These are phyloP conservation scores for Morella rubra DNA, from an alignment of 306 rosid species.

Conservation along the genomic window DNA sequence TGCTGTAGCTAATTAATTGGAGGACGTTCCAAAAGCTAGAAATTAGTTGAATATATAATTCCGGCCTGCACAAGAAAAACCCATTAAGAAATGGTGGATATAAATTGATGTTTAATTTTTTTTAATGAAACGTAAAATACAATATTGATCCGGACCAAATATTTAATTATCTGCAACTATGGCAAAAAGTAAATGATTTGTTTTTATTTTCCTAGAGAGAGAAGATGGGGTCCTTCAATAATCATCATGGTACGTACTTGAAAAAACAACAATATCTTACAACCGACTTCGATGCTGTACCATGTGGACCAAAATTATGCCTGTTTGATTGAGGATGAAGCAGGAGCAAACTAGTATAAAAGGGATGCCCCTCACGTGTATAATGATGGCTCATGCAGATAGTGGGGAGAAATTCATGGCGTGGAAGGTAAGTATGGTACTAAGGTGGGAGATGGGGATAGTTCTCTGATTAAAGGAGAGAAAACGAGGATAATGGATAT, in stretches of 20 bases:
- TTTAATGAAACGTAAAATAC: not conserved
- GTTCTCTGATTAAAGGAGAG: not conserved
- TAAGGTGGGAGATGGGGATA: not conserved
- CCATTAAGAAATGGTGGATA: not conserved
- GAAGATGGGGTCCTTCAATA: constrained; percentile 13
- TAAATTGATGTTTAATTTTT: not conserved
- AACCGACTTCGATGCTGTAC: constrained; percentile 18
- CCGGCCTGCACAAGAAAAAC: constrained; percentile 22
- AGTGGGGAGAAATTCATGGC: not conserved
- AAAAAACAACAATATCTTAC: constrained; percentile 3
- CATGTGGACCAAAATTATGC: constrained; percentile 19
- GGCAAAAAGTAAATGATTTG: not conserved
- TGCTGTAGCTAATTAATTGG: constrained; percentile 8
- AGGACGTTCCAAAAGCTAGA: constrained; percentile 21
- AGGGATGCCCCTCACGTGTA: not conserved
- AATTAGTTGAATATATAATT: constrained; percentile 6
- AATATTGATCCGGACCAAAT: constrained; percentile 15
- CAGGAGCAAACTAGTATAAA: not conserved
- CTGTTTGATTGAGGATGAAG: not conserved
- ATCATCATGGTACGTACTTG: not conserved
- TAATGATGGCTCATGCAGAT: not conserved
- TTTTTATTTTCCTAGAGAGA: constrained; percentile 7
- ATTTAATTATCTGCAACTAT: not conserved
- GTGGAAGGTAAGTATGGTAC: constrained; percentile 16
- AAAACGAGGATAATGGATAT: not conserved